A percentile compares a stretch with the other conserved stretches of the same genome.
Evolutionary conservation across 208 protist genomes (phyloP).

Genomic region (Sergeia podlipaevii): DNA sequence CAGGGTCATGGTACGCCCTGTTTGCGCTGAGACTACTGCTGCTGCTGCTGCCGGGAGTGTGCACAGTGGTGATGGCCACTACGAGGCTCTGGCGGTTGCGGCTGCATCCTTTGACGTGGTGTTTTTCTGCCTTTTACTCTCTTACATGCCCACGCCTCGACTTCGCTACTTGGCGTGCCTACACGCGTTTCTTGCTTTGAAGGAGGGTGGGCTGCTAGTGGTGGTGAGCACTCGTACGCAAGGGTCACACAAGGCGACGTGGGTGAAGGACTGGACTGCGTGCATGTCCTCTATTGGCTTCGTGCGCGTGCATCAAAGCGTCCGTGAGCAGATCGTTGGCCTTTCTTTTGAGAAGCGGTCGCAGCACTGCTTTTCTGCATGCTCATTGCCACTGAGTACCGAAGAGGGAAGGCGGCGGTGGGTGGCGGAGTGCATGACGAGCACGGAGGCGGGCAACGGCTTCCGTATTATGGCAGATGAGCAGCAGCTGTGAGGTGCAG

Average conservation of each 20-base stretch:
- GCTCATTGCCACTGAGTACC: neutral
- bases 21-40: too few relatives aligned
- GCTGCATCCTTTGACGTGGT: slow-evolving; percentile 59
- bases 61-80: too few relatives aligned
- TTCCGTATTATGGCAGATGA: slow-evolving; percentile 60
- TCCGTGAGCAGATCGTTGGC: slow-evolving; percentile 63
- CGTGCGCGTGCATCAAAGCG: slow-evolving; percentile 52
- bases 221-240: slow-evolving; percentile 85
- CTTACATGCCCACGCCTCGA: slow-evolving; percentile 72
- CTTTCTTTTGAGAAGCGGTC: slow-evolving; percentile 54
- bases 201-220: slow-evolving; percentile 67
- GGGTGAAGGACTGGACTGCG: slow-evolving; percentile 67
- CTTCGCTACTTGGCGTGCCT: slow-evolving; percentile 76
- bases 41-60: too few relatives aligned
- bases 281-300: slow-evolving; percentile 67
- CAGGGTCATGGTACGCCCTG: too few relatives aligned
- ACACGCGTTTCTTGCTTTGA: slow-evolving; percentile 69
- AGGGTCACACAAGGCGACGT: slow-evolving; percentile 42
- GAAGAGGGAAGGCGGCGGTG: slow-evolving; percentile 25
- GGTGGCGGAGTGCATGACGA: slow-evolving; percentile 36
- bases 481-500: neutral
- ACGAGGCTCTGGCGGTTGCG: slow-evolving; percentile 6
- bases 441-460: slow-evolving; percentile 22
- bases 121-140: slow-evolving; percentile 83
- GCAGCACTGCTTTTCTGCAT: slow-evolving; percentile 1